Evolutionary conservation across 2,329 filamentous ascomycete species (phyloP), one percentile per base, ranked within the genome.

Genomic region (Claviceps sorghi): DNA sequence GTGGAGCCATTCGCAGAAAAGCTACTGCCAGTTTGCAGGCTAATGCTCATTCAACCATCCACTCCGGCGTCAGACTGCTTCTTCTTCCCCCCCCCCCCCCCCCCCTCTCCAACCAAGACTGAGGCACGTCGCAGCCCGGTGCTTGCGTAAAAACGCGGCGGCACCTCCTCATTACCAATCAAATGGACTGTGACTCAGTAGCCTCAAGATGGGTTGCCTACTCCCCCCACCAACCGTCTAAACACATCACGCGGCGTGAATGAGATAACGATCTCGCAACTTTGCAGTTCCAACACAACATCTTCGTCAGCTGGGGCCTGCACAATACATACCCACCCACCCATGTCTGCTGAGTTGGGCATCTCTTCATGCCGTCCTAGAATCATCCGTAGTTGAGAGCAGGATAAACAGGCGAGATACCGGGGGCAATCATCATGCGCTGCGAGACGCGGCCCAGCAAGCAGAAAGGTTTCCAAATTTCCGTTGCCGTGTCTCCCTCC

Each of bases 401-500:
- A 41, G 38, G 36, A 40, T 15, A 6, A 40, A 22, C 43, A n/a
- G 9, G 34, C 26, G 26, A 26, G 26, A 26, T 5, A 26, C 3
- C 26, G 26, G 26, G 26, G 26, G 3, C 26, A 59, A 55, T 17
- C 3, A 67, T 46, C 60, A 65, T 65, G 68, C 64, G n/a, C 57
- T 22, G 4, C 41, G 30, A 40, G 50, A 60, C 58, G 60, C 66
- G 52, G 60, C 63, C 62, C 65, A 66, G 17, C 22, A 45, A 26
- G 65, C 60, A 49, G 65, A 64, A 44, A 71, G 60, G 49, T 71
- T 69, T 41, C 71, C 67, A 53, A 82, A 77, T n/a, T 80, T 79
- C 26, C 80, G 75, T 65, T 83, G 74, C 52, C 74, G 66, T 15
- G 64, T 62, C 63, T 83, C 80, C 13, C 80, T 72, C 34, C 74